Evolutionary conservation across 345 rosid genomes (phyloP).

Genomic region (Eutrema japonicum): DNA sequence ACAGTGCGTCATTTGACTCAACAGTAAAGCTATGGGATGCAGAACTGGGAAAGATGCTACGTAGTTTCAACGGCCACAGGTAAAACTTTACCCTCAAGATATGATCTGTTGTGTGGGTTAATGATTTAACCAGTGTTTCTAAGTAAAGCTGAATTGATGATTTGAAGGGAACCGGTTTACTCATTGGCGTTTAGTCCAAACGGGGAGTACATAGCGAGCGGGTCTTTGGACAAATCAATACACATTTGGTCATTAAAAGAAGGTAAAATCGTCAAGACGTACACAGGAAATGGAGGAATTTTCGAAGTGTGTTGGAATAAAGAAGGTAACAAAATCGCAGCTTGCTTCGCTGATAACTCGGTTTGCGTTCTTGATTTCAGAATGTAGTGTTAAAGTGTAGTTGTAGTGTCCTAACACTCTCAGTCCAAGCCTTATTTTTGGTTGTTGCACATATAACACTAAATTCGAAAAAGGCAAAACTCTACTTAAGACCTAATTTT

Average conservation of each 20-base stretch:
- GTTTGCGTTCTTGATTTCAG: constrained; percentile 91
- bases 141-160: neutral
- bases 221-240: constrained; percentile 86
- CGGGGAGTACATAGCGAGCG: constrained; percentile 93
- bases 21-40: constrained; percentile 98
- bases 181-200: constrained; percentile 97
- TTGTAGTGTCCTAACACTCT: constrained; percentile 15
- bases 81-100: constrained; percentile 23
- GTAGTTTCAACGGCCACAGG: constrained; percentile 96
- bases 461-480: neutral
- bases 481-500: neutral
- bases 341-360: constrained; percentile 84
- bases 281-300: constrained; percentile 85
- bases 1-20: constrained; percentile 98
- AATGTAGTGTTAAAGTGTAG: constrained; percentile 53
- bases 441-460: constrained; percentile 38
- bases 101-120: neutral
- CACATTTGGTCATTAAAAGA: constrained; percentile 96
- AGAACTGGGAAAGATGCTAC: constrained; percentile 82
- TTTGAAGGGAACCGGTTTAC: constrained; percentile 84
- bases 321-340: constrained; percentile 97
- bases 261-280: constrained; percentile 87
- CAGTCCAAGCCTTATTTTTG: constrained; percentile 1
- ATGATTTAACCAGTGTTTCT: constrained; percentile 1
- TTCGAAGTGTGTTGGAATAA: constrained; percentile 98